Conservation (phyloP, 1,284 basidiomycete genomes). For the Leccinum colubrinum region DNA sequence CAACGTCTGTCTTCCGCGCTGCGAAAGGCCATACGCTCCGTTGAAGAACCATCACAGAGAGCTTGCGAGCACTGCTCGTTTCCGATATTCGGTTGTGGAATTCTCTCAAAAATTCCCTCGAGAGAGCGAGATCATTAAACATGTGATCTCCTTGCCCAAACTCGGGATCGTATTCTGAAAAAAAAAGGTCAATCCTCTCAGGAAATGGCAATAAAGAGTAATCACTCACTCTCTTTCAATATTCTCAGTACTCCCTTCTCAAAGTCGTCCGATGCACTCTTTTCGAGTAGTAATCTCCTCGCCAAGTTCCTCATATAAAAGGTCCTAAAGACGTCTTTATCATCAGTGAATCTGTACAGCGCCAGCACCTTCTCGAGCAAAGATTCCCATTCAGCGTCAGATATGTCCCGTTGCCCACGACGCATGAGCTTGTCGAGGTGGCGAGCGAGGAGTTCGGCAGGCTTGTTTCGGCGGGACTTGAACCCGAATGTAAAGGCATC, state of each 20-base stretch:
- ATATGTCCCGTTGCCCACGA: slow-evolving; percentile 74
- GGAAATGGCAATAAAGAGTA: neutral
- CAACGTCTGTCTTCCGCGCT: slow-evolving; percentile 45
- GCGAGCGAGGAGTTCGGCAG: slow-evolving; percentile 94
- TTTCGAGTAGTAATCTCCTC: slow-evolving; percentile 83
- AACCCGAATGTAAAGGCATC: slow-evolving; percentile 85
- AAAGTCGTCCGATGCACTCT: slow-evolving; percentile 89
- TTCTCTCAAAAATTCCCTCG: slow-evolving; percentile 63
- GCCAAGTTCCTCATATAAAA: slow-evolving; percentile 93
- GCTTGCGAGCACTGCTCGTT: slow-evolving; percentile 38
- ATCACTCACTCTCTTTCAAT: slow-evolving; percentile 75
- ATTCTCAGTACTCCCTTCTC: slow-evolving; percentile 89
- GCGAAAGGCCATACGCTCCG: slow-evolving; percentile 77
- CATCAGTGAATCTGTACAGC: slow-evolving; percentile 87
- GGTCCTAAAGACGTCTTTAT: slow-evolving; percentile 92
- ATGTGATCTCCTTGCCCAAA: slow-evolving; percentile 88
- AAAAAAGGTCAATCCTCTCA: neutral
- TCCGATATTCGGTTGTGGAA: slow-evolving; percentile 44
- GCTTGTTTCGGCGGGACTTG: slow-evolving; percentile 80
- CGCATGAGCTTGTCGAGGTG: slow-evolving; percentile 87
- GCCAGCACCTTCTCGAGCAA: slow-evolving; percentile 77
- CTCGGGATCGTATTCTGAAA: slow-evolving; percentile 79
- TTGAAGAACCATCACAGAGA: slow-evolving; percentile 72
- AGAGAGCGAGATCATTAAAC: slow-evolving; percentile 84
- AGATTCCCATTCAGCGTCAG: slow-evolving; percentile 69